Evolutionary conservation across 805 yeast species (phyloP).

Genomic region (Saccharomycopsis microspora): DNA sequence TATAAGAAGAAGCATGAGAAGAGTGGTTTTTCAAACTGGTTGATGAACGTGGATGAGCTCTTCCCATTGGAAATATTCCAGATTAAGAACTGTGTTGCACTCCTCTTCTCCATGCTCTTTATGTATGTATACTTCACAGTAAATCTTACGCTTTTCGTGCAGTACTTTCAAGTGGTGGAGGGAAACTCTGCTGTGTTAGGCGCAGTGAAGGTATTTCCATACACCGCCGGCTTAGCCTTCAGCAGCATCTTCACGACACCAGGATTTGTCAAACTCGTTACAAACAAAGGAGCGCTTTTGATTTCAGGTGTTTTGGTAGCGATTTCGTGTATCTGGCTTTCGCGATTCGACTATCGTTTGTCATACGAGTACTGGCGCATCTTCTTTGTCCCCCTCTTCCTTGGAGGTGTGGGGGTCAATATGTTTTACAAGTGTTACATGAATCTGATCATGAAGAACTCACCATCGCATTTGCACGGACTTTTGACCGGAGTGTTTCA

Average conservation of each 20-base stretch:
- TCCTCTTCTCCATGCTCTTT: conserved; percentile 18
- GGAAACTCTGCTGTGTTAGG: conserved; percentile 24
- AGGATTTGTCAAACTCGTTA: neutral
- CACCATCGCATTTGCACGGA: conserved; percentile 30
- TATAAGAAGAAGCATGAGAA: neutral
- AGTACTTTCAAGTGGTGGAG: conserved; percentile 22
- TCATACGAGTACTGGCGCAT: conserved; percentile 8
- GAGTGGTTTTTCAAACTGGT: neutral
- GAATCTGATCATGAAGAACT: conserved; percentile 22
- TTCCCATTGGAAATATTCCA: conserved; percentile 22
- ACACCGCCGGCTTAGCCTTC: conserved; percentile 22
- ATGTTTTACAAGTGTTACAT: conserved; percentile 26
- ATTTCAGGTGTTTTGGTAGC: neutral
- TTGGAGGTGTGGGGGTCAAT: conserved; percentile 22
- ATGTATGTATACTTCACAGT: conserved; percentile 19
- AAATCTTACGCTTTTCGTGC: conserved; percentile 18
- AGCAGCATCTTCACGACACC: conserved; percentile 7
- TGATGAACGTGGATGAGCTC: conserved; percentile 17
- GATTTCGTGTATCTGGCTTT: neutral
- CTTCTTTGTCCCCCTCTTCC: conserved; percentile 15
- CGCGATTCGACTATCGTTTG: conserved; percentile 2
- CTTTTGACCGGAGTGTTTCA: conserved; percentile 27
- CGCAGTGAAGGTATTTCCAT: conserved; percentile 27
- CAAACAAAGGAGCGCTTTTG: neutral
- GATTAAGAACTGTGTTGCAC: conserved; percentile 20